phyloP scores from a whole-genome alignment of 495 filamentous ascomycete species.

The Annulohypoxylon bovei region DNA sequence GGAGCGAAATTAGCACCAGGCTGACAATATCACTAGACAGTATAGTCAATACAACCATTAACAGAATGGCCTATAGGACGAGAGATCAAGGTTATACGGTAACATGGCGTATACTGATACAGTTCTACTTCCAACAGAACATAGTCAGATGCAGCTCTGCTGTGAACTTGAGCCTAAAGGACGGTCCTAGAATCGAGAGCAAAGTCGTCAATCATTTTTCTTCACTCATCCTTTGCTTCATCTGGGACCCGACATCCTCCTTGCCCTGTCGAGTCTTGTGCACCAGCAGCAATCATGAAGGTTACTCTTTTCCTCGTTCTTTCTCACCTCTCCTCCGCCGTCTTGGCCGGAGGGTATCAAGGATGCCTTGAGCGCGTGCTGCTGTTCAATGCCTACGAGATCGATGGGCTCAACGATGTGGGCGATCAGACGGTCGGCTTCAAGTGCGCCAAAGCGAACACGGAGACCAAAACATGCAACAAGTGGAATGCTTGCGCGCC shows the following conservation, averaged over 20 bases:
- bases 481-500: background rate
- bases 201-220: background rate
- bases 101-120: background rate
- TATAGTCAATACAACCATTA: background rate
- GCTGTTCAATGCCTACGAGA: constrained; percentile 2
- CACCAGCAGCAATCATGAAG: background rate
- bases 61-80: background rate
- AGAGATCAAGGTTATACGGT: background rate
- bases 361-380: background rate
- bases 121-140: background rate
- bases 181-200: background rate
- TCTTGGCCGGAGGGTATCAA: constrained; percentile 4
- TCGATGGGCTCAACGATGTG: background rate
- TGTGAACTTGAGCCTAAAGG: background rate
- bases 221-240: background rate
- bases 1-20: background rate
- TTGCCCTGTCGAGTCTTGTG: background rate
- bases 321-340: background rate
- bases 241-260: background rate
- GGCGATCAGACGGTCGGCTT: background rate
- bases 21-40: background rate
- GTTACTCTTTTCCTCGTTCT: background rate
- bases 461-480: background rate
- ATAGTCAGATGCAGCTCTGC: background rate
- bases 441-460: background rate